Percentiles rank a stretch among this genome's conserved stretches.
Evolutionary conservation across 495 filamentous ascomycete genomes (phyloP).

Genomic region (Penicillium steckii): DNA sequence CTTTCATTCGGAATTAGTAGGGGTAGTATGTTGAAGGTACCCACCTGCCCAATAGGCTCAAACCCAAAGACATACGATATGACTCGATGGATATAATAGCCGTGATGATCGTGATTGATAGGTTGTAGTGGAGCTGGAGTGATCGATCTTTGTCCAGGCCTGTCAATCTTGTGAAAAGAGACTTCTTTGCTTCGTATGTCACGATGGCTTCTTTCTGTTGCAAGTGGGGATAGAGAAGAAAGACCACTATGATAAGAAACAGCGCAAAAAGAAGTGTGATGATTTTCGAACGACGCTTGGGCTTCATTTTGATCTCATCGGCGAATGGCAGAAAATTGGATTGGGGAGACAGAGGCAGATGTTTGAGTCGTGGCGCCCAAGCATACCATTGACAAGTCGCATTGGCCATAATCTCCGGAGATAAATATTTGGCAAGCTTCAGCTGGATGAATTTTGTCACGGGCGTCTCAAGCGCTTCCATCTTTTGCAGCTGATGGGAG

Average conservation of each 20-base stretch:
- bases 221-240: neutral
- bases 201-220: neutral
- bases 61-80: conserved; percentile 8
- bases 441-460: conserved; percentile 4
- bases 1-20: neutral
- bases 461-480: conserved; percentile 5
- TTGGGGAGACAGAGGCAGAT: conserved; percentile 3
- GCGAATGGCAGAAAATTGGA: neutral
- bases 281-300: neutral
- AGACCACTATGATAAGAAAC: neutral
- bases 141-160: neutral
- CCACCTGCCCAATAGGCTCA: conserved; percentile 10
- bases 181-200: neutral
- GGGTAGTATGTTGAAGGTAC: neutral
- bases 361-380: neutral
- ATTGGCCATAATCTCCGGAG: neutral
- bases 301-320: conserved; percentile 3
- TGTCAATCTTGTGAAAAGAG: neutral
- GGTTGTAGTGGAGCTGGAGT: neutral
- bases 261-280: neutral
- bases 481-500: neutral
- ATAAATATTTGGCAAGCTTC: neutral
- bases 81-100: conserved; percentile 19
- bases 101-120: neutral
- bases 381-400: neutral